A percentile compares a stretch with the other conserved stretches of the same genome.
Evolutionary conservation across 2,329 filamentous ascomycete genomes (phyloP).

Genomic region (Juglanconis sp.): DNA sequence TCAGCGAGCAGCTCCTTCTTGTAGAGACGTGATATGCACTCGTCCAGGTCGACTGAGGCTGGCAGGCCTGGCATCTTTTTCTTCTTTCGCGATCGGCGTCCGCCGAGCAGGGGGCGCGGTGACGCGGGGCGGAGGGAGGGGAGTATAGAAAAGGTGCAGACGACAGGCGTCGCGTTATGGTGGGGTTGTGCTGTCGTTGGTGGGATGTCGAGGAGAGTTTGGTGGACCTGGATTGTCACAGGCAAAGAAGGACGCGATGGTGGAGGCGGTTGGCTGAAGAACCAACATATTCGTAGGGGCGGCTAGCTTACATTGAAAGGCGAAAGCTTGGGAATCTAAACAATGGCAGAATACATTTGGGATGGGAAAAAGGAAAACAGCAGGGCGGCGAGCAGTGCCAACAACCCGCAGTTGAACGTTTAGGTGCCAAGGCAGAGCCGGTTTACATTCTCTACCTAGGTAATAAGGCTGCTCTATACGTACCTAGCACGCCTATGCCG

Average conservation of each 20-base stretch:
- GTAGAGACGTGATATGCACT: slow-evolving; percentile 95
- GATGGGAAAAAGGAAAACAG: neutral
- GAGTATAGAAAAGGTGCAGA: neutral
- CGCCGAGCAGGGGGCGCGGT: neutral
- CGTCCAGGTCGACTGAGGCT: slow-evolving; percentile 97
- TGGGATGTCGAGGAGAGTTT: slow-evolving; percentile 11
- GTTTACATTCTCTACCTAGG: no score
- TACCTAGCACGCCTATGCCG: neutral
- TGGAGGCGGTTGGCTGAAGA: slow-evolving; percentile 24
- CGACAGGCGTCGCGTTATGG: neutral
- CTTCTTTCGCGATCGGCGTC: neutral
- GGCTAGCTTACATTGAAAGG: slow-evolving; percentile 1
- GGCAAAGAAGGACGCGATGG: slow-evolving; percentile 25
- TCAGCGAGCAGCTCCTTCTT: slow-evolving; percentile 94
- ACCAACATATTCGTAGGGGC: slow-evolving; percentile 25
- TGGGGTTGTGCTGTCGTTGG: slow-evolving; percentile 8
- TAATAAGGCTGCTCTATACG: no score
- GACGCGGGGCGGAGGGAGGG: neutral
- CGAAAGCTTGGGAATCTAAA: neutral
- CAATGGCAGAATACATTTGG: neutral
- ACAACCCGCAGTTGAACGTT: neutral
- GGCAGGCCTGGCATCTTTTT: slow-evolving; percentile 32
- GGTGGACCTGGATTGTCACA: slow-evolving; percentile 2
- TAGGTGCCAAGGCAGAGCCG: neutral
- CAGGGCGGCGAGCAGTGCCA: neutral